Percentiles rank a stretch among this genome's conserved stretches.
phyloP scores from a whole-genome alignment of 768 basidiomycete species.

The Aureoboletus auriporus region DNA sequence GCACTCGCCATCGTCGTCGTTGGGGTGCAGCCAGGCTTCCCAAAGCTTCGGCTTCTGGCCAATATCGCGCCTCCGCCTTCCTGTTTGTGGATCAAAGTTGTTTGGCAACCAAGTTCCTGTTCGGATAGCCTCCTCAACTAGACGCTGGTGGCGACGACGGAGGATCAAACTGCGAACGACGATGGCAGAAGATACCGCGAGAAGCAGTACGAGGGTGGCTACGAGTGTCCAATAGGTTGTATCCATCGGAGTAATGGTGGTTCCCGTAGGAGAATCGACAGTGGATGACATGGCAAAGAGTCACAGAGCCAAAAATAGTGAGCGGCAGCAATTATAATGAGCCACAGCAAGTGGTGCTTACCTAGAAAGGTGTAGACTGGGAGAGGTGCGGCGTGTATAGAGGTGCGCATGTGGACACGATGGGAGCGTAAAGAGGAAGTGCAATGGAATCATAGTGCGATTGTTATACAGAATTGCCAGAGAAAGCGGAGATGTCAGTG shows the following conservation, averaged over 20 bases:
- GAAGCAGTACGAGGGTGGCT: conserved; percentile 66
- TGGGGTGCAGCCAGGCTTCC: conserved; percentile 23
- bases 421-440: not conserved
- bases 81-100: conserved; percentile 9
- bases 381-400: not conserved
- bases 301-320: not conserved
- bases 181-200: conserved; percentile 64
- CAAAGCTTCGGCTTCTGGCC: conserved; percentile 30
- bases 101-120: conserved; percentile 56
- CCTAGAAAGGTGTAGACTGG: conserved; percentile 33
- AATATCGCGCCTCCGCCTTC: conserved; percentile 23
- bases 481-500: conserved; percentile 6
- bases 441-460: too few species aligned
- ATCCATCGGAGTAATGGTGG: conserved; percentile 2
- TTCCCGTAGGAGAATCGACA: not conserved
- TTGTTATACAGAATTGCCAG: not conserved
- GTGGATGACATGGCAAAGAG: conserved; percentile 17
- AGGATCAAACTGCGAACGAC: conserved; percentile 61
- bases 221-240: conserved; percentile 40
- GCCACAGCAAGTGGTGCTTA: conserved; percentile 10
- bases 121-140: conserved; percentile 61
- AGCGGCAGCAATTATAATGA: not conserved
- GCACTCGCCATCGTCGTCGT: conserved; percentile 6
- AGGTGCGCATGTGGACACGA: not conserved
- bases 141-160: conserved; percentile 54